Evolutionary conservation across 805 yeast genomes (phyloP), one percentile per base, ranked within the genome.

Genomic region (Sungouiella thailandica): DNA sequence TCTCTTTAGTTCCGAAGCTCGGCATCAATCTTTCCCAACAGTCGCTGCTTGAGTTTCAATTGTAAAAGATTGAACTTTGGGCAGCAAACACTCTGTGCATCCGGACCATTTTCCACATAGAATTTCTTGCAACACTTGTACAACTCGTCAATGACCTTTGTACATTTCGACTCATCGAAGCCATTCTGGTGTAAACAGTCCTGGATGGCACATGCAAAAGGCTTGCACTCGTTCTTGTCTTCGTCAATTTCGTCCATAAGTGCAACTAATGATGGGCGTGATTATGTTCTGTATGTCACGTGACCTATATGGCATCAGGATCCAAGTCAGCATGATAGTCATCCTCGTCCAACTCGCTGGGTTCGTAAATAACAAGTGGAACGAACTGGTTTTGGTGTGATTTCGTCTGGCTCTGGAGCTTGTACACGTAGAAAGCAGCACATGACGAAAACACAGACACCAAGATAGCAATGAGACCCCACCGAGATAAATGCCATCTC

Each of bases 401-500:
- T 2, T 42, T 40, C 27, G 46, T 41, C 13, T 44, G 45, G 9
- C 44, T 38, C 30, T 52, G 55, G 13, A 45, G 43, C 43, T 54
- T 52, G 40, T 52, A 56, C 16, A 79, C 75, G 44, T 78, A 73
- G 57, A 84, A 69, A 4, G 80, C 68, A 15, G 63, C 54, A 42
- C 68, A 64, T 3, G 64, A 68, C 16, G 77, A 67, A 35, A 77
- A 73, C 1, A 84, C 84, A 41, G 82, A 68, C 1, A 79, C 65
- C 15, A 83, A 58, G 22, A 88, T 80, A 2, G 93, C 85, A 28
- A 84, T 67, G 22, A 93, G 64, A 7, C 97, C 97, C 55, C 93
- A 75, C 36, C 96, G 70, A 2, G 96, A 88, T 28, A 90, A 77
- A 51, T 86, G 87, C 98, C 98, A 90, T 48, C 97, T 70, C 40